Percentiles rank a stretch among this genome's conserved stretches.
These are phyloP conservation scores for Xylaria sp. DNA, from an alignment of 2,329 filamentous ascomycete genomes.

Conservation along the genomic window DNA sequence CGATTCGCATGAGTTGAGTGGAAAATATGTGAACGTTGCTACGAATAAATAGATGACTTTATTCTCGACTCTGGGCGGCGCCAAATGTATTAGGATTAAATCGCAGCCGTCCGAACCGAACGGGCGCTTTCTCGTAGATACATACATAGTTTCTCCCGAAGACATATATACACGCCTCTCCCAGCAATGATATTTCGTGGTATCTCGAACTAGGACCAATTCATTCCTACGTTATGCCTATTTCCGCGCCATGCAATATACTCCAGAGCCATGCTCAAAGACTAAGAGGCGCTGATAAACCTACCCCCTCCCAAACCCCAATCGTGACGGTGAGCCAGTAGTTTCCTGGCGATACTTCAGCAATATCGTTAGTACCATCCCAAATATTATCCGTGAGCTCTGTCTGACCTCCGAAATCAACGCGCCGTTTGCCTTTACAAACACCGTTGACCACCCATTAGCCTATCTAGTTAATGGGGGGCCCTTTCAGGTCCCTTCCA, in stretches of 20 bases:
- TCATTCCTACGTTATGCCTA: slow-evolving; percentile 11
- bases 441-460: background rate
- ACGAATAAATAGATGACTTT: background rate
- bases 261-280: slow-evolving; percentile 23
- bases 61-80: background rate
- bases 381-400: slow-evolving; percentile 4
- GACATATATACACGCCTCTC: slow-evolving; percentile 11
- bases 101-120: background rate
- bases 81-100: slow-evolving; percentile 27
- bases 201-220: slow-evolving; percentile 16
- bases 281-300: slow-evolving; percentile 6
- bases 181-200: slow-evolving; percentile 6
- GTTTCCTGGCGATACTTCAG: background rate
- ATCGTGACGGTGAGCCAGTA: background rate
- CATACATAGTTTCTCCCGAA: slow-evolving; percentile 15
- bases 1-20: background rate
- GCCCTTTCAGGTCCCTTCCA: slow-evolving; percentile 52
- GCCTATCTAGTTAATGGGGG: slow-evolving; percentile 19
- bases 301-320: background rate
- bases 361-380: background rate
- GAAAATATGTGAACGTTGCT: background rate
- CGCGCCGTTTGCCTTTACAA: background rate
- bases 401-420: background rate
- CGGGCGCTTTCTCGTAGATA: slow-evolving; percentile 6
- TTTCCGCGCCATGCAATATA: slow-evolving; percentile 20